Evolutionary conservation across 75 land plant species (phyloP).

Genomic region (Picea glauca): DNA sequence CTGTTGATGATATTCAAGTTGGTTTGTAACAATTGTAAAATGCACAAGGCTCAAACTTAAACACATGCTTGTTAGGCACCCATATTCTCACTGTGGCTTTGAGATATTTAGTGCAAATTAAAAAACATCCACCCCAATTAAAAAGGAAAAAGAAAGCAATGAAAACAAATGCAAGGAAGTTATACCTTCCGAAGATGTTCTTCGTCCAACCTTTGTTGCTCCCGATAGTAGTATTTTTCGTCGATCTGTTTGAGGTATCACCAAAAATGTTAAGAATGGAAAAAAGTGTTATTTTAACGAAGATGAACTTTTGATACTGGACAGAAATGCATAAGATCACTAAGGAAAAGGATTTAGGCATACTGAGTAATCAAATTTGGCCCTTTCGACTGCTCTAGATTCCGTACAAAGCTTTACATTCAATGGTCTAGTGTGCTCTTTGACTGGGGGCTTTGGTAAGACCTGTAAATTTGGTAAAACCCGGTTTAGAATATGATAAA

Average conservation of each 20-base stretch:
- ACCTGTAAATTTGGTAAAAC: conserved; percentile 12
- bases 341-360: background rate
- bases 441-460: conserved; percentile 28
- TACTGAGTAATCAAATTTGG: conserved; percentile 43
- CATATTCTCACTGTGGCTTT: too few relatives aligned
- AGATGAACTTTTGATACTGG: too few relatives aligned
- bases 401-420: conserved; percentile 28
- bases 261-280: background rate
- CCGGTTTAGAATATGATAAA: too few relatives aligned
- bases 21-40: too few relatives aligned
- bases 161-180: too few relatives aligned
- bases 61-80: too few relatives aligned
- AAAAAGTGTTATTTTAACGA: background rate
- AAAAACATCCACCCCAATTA: too few relatives aligned
- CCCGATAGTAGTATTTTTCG: conserved; percentile 35
- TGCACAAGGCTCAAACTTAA: too few relatives aligned
- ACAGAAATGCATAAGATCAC: background rate
- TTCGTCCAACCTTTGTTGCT: conserved; percentile 42
- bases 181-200: conserved; percentile 62
- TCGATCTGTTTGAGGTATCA: conserved; percentile 39
- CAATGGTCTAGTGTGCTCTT: conserved; percentile 34
- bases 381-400: conserved; percentile 27
- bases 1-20: conserved; percentile 22
- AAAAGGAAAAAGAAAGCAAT: too few relatives aligned
- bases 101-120: too few relatives aligned